phyloP scores from a whole-genome alignment of 768 basidiomycete species.

The Suillus sp. region DNA sequence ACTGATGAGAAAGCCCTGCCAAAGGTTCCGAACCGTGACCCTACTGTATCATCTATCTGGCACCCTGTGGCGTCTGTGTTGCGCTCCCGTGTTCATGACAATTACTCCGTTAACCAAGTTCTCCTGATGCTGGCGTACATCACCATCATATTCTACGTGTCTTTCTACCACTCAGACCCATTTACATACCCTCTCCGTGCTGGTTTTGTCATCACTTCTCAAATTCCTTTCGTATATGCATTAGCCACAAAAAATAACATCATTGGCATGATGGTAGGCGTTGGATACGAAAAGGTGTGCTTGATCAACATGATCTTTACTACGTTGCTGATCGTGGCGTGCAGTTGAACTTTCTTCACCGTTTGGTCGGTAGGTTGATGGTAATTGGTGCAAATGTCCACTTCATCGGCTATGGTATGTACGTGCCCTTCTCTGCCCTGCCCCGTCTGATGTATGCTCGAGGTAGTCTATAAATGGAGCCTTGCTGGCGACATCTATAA shows the following conservation, averaged over 20 bases:
- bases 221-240: slow-evolving; percentile 46
- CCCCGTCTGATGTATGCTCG: slow-evolving; percentile 1
- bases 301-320: not conserved
- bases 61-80: slow-evolving; percentile 37
- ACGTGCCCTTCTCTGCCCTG: not conserved
- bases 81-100: slow-evolving; percentile 35
- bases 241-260: slow-evolving; percentile 54
- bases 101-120: slow-evolving; percentile 41
- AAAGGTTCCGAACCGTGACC: slow-evolving; percentile 11
- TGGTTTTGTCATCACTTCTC: slow-evolving; percentile 43
- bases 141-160: slow-evolving; percentile 36
- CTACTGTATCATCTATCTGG: slow-evolving; percentile 28
- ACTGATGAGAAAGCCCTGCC: not conserved
- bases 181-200: slow-evolving; percentile 36
- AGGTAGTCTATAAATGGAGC: slow-evolving; percentile 33
- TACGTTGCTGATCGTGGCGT: not conserved
- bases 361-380: slow-evolving; percentile 48
- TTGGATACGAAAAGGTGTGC: slow-evolving; percentile 51
- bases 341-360: slow-evolving; percentile 57
- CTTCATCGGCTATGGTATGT: slow-evolving; percentile 42
- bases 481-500: slow-evolving; percentile 21
- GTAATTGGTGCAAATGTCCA: slow-evolving; percentile 46
- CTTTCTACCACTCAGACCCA: slow-evolving; percentile 37
- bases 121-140: slow-evolving; percentile 40
- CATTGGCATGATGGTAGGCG: slow-evolving; percentile 40